Percentiles rank a stretch among this genome's conserved stretches.
Conservation (phyloP, 2,329 filamentous ascomycete species). For the Dothiorella sarmentorum region DNA sequence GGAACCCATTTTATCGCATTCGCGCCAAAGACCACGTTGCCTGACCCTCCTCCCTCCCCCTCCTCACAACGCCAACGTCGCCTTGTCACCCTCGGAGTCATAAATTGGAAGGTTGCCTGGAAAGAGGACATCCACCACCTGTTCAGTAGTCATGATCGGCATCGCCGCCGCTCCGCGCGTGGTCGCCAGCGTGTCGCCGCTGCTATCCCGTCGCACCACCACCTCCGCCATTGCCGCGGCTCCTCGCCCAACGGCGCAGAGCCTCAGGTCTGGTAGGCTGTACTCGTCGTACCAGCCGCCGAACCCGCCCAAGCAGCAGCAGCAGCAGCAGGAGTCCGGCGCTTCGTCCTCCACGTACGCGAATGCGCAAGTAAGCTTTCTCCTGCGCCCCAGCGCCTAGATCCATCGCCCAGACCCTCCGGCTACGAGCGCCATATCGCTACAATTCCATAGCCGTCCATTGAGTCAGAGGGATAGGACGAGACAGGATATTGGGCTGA, state of each 20-base stretch:
- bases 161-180: neutral
- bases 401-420: too few species aligned
- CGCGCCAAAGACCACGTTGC: constrained; percentile 16
- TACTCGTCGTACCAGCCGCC: constrained; percentile 15
- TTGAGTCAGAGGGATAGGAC: neutral
- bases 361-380: constrained; percentile 11
- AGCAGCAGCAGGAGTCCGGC: too few species aligned
- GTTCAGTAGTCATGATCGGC: constrained; percentile 6
- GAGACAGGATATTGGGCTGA: neutral
- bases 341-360: constrained; percentile 9
- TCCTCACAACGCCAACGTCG: neutral
- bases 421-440: too few species aligned
- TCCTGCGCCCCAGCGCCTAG: too few species aligned
- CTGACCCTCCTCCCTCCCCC: neutral
- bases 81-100: constrained; percentile 1
- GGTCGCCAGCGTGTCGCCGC: neutral
- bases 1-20: neutral
- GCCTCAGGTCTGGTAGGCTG: neutral
- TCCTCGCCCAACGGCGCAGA: neutral
- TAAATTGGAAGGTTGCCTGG: neutral
- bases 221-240: neutral
- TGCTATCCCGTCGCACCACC: constrained; percentile 1
- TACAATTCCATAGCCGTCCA: neutral
- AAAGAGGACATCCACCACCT: too few species aligned
- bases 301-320: neutral